Conservation (phyloP, 2,329 filamentous ascomycete genomes). For the Cladosporium sp. region DNA sequence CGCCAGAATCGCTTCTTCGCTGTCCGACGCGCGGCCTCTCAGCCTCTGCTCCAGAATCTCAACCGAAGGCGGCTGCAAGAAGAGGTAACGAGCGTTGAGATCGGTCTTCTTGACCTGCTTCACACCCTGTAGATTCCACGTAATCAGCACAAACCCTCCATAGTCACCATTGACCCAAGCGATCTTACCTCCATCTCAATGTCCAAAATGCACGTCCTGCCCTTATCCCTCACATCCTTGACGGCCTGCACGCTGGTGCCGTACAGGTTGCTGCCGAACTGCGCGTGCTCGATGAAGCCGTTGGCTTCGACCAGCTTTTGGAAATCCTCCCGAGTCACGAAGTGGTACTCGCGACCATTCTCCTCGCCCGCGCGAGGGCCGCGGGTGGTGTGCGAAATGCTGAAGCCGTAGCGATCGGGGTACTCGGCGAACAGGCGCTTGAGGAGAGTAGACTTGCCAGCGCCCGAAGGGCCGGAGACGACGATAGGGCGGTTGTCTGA, state of each 20-base stretch:
- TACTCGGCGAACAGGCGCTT: slow-evolving; percentile 65
- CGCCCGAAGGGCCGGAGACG: slow-evolving; percentile 74
- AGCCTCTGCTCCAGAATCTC: slow-evolving; percentile 71
- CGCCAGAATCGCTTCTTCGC: slow-evolving; percentile 65
- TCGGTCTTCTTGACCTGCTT: slow-evolving; percentile 82
- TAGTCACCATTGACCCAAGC: neutral
- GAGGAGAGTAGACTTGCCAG: slow-evolving; percentile 78
- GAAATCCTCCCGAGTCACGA: slow-evolving; percentile 64
- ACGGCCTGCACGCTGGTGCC: slow-evolving; percentile 80
- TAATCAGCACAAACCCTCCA: neutral
- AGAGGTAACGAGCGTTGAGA: slow-evolving; percentile 75
- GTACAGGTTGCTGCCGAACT: slow-evolving; percentile 82
- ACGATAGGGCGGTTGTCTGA: slow-evolving; percentile 54
- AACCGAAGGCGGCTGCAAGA: slow-evolving; percentile 74
- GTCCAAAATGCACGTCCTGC: slow-evolving; percentile 76
- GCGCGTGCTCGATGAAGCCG: slow-evolving; percentile 81
- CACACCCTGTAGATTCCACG: slow-evolving; percentile 56
- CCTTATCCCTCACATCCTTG: slow-evolving; percentile 65
- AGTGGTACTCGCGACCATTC: slow-evolving; percentile 78
- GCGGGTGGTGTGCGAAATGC: slow-evolving; percentile 69
- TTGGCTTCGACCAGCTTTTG: slow-evolving; percentile 60
- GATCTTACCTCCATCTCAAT: slow-evolving; percentile 85
- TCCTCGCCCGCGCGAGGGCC: slow-evolving; percentile 69
- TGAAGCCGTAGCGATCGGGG: slow-evolving; percentile 62
- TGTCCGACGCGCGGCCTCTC: slow-evolving; percentile 72